Base-by-base conservation (phyloP, 345 rosid species). In the Physaria fendleri region DNA sequence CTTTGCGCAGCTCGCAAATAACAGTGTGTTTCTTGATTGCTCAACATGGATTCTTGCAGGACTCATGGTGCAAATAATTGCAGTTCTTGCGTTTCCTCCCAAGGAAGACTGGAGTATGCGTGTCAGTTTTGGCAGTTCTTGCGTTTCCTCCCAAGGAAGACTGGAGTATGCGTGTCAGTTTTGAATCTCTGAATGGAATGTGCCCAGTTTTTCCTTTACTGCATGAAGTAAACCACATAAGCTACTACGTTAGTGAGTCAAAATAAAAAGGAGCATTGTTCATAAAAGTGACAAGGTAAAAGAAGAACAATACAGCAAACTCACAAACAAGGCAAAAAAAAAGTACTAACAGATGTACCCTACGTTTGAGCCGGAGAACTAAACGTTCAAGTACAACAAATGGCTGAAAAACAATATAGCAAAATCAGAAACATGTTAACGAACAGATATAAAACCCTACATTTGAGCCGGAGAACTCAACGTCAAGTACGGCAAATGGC, bases 131-230 rank as follows among this genome's bases (percentile, higher is more conserved):
- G 54, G 96, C 85, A 60, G 95, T 88, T 79, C 86, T 80, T 41
- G 96, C 91, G 68, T 87, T 85, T 65, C 97, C 97, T 62, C 91
- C 91, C 28, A 90, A 66, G 11, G 96, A 80, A 28, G 91, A 87
- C 72, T 90, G 96, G 50, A 90, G 84, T 71, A 90, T 90, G 61
- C 96, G 91, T 39, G 96, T 90, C 42, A 90, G 73, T 75, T 90
- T 90, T 65, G 97, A 87, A 71, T 90, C 97, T 79, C 97, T 79
- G 34, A 82, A 90, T 22, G 97, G 96, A 73, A 90, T 65, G 61
- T 90, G 96, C 21, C 94, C 96, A 56, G 58, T 85, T 76, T 82
- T 87, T 71, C 86, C 97, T 80, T 87, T 90, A 87, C 97, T 90
- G 91, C 79, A 75, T 45, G 34, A 74, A 65, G 48, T 43, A 48